A percentile compares a stretch with the other conserved stretches of the same genome.
These are phyloP conservation scores for Haematococcus sp. DNA, from an alignment of 139 green algal genomes.

Conservation along the genomic window DNA sequence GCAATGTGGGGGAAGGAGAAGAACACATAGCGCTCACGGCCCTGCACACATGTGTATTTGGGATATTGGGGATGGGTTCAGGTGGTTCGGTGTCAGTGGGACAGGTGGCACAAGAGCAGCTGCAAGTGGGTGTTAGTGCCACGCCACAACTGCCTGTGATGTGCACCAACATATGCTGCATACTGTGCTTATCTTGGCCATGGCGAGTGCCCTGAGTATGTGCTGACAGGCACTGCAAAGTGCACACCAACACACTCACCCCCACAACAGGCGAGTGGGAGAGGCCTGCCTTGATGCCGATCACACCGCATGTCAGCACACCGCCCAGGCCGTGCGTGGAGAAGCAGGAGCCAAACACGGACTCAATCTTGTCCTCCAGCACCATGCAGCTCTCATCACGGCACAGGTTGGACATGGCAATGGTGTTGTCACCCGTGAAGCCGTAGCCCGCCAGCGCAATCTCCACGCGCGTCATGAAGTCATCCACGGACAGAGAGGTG, in stretches of 20 bases:
- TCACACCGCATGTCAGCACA: conserved; percentile 82
- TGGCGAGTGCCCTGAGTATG: too few relatives aligned
- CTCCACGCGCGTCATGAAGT: conserved; percentile 77
- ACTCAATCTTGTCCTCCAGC: conserved; percentile 79
- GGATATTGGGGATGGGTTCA: too few relatives aligned
- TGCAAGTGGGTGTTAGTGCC: too few relatives aligned
- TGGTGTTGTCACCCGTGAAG: conserved; percentile 61
- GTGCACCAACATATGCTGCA: too few relatives aligned
- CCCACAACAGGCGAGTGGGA: conserved; percentile 40
- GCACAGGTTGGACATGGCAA: conserved; percentile 83
- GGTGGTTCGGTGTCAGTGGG: too few relatives aligned
- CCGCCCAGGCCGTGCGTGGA: conserved; percentile 82
- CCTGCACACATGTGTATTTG: too few relatives aligned
- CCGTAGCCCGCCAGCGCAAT: conserved; percentile 61
- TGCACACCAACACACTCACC: too few relatives aligned
- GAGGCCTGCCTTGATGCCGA: conserved; percentile 61
- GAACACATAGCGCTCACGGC: conserved; percentile 49
- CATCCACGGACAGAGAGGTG: conserved; percentile 64
- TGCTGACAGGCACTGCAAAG: too few relatives aligned
- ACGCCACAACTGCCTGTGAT: too few relatives aligned
- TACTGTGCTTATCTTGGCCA: too few relatives aligned
- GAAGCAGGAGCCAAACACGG: conserved; percentile 73
- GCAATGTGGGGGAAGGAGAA: conserved; percentile 87
- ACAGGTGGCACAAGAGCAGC: too few relatives aligned
- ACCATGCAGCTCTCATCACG: conserved; percentile 80